A percentile compares a stretch with the other conserved stretches of the same genome.
phyloP scores from a whole-genome alignment of 2,329 filamentous ascomycete genomes.

The Nemania sp. region DNA sequence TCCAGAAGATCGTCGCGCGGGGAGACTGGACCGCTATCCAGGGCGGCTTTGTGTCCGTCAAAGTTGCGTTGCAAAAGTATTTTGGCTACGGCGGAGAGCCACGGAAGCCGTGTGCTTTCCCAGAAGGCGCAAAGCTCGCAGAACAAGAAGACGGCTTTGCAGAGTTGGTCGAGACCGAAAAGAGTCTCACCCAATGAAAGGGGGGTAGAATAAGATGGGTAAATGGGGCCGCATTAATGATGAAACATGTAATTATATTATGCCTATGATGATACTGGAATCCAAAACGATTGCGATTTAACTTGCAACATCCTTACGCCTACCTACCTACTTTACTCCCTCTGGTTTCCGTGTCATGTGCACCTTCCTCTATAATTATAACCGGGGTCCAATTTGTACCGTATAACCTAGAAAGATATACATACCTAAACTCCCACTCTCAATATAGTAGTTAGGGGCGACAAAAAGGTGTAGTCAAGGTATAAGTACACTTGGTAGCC shows the following conservation, averaged over 20 bases:
- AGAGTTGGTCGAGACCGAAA: conserved; percentile 49
- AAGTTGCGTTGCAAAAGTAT: conserved; percentile 71
- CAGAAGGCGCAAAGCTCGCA: conserved; percentile 44
- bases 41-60: conserved; percentile 76
- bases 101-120: conserved; percentile 61
- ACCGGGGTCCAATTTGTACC: too few relatives aligned
- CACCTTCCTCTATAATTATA: too few relatives aligned
- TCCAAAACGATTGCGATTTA: not conserved
- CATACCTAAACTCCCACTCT: too few relatives aligned
- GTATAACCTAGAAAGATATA: too few relatives aligned
- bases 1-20: conserved; percentile 73
- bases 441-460: too few relatives aligned
- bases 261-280: not conserved
- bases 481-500: too few relatives aligned
- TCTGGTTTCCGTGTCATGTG: too few relatives aligned
- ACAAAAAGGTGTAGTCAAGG: too few relatives aligned
- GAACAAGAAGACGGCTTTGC: conserved; percentile 48
- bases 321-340: too few relatives aligned
- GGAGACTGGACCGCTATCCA: conserved; percentile 79
- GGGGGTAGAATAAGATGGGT: not conserved
- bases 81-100: conserved; percentile 73
- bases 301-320: too few relatives aligned
- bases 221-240: not conserved
- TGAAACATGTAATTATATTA: not conserved
- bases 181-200: conserved; percentile 14